Conservation (phyloP, 768 basidiomycete species). For the Candolleomyces eurysporus region DNA sequence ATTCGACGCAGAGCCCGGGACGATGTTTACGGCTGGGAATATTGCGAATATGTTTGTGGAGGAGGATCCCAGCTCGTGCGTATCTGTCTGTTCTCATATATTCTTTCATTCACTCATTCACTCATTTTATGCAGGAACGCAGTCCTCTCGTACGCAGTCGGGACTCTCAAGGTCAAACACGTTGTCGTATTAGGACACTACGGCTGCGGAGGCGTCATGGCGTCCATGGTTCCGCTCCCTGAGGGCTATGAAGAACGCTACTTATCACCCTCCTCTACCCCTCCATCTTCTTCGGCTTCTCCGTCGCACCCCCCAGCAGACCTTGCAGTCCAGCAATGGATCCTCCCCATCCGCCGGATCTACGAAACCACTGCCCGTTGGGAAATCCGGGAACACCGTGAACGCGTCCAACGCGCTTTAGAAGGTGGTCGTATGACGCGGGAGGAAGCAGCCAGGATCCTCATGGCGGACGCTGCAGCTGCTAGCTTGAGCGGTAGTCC, state of each 20-base stretch:
- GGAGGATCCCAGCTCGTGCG: constrained; percentile 26
- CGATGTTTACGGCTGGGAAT: constrained; percentile 31
- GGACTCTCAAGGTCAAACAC: constrained; percentile 25
- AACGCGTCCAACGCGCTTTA: constrained; percentile 11
- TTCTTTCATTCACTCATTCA: background rate
- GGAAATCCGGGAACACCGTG: constrained; percentile 35
- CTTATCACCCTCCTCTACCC: background rate
- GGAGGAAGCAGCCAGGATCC: background rate
- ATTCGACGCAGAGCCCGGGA: constrained; percentile 27
- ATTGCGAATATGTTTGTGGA: constrained; percentile 32
- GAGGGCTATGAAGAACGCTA: constrained; percentile 1
- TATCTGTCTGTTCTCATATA: background rate
- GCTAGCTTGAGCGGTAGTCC: background rate
- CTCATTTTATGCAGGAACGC: constrained; percentile 18
- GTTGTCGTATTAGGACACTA: constrained; percentile 31
- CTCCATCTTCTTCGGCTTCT: background rate
- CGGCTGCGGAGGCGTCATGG: constrained; percentile 30
- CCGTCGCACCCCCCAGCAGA: constrained; percentile 15
- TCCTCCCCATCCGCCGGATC: constrained; percentile 36
- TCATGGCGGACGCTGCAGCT: background rate
- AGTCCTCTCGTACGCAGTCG: constrained; percentile 27
- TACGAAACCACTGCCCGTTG: constrained; percentile 34
- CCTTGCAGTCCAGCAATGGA: constrained; percentile 39
- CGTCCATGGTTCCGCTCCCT: constrained; percentile 21
- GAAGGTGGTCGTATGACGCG: background rate